Conservation (phyloP, 2,329 filamentous ascomycete species). For the Claviceps fusiformis region DNA sequence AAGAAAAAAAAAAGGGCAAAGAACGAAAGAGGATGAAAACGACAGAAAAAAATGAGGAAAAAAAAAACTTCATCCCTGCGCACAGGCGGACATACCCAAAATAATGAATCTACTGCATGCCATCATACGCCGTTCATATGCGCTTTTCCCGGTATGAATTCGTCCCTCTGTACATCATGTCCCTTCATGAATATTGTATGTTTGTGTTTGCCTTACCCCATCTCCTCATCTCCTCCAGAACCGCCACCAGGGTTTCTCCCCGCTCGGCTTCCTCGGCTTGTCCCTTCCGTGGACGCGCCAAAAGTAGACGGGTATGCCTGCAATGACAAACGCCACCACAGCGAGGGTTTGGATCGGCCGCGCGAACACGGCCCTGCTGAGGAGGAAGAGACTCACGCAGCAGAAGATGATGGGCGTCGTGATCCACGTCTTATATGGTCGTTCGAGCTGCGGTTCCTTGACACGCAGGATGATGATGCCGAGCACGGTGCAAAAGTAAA, state of each 20-base stretch:
- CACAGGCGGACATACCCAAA: no score
- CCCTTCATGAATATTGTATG: no score
- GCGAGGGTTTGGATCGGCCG: constrained; percentile 82
- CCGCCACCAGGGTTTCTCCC: constrained; percentile 36
- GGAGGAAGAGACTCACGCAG: constrained; percentile 86
- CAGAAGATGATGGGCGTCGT: constrained; percentile 95
- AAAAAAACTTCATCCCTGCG: not conserved
- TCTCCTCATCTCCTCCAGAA: constrained; percentile 35
- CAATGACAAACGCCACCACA: constrained; percentile 72
- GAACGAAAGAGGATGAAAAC: not conserved
- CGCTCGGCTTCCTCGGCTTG: constrained; percentile 29
- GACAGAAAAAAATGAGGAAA: not conserved
- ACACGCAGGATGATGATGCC: constrained; percentile 85
- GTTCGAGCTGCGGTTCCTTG: constrained; percentile 70
- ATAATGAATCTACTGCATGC: not conserved
- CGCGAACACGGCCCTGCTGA: constrained; percentile 79
- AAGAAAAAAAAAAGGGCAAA: not conserved
- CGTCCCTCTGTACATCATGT: no score
- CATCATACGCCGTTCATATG: no score
- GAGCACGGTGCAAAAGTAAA: constrained; percentile 92
- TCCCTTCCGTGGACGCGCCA: constrained; percentile 64
- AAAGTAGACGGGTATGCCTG: constrained; percentile 78
- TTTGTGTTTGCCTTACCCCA: not conserved
- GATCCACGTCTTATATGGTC: constrained; percentile 94
- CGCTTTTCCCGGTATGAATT: no score